Percentiles rank a stretch among this genome's conserved stretches.
Conservation (phyloP, 1,284 basidiomycete genomes). For the Ceratobasidium sp. region DNA sequence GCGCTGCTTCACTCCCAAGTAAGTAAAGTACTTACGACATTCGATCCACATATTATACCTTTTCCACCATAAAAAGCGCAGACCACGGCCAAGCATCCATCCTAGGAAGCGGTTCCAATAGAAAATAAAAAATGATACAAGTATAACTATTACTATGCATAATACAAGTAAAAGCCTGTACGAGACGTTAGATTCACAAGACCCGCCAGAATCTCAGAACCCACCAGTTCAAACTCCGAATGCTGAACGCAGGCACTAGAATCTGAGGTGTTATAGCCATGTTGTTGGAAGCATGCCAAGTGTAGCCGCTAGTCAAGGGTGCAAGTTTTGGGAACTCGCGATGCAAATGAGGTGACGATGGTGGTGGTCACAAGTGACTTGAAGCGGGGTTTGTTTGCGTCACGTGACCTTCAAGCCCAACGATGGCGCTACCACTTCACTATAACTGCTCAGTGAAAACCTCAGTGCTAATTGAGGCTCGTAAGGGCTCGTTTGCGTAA, state of each 20-base stretch:
- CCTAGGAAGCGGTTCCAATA: constrained; percentile 88
- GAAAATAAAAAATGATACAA: constrained; percentile 80
- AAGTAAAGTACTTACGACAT: constrained; percentile 60
- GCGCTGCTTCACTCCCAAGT: neutral
- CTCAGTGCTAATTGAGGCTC: no score
- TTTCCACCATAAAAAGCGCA: constrained; percentile 75
- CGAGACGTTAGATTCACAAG: constrained; percentile 3
- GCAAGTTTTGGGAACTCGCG: neutral
- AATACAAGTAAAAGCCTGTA: constrained; percentile 65
- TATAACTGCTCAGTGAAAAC: neutral
- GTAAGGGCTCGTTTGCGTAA: no score
- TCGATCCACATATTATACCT: constrained; percentile 74
- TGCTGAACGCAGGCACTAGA: constrained; percentile 29
- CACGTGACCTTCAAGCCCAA: constrained; percentile 13
- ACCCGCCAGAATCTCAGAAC: neutral
- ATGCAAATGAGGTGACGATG: neutral
- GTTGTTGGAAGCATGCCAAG: neutral
- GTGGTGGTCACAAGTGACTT: neutral
- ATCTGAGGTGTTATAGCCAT: constrained; percentile 23
- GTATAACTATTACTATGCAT: constrained; percentile 72
- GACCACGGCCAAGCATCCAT: constrained; percentile 62
- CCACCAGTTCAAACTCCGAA: constrained; percentile 30
- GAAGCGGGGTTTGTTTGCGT: constrained; percentile 2
- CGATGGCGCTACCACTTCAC: neutral
- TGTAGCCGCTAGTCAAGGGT: neutral